Evolutionary conservation across 768 basidiomycete species (phyloP).

Genomic region (Dioszegia hungarica): DNA sequence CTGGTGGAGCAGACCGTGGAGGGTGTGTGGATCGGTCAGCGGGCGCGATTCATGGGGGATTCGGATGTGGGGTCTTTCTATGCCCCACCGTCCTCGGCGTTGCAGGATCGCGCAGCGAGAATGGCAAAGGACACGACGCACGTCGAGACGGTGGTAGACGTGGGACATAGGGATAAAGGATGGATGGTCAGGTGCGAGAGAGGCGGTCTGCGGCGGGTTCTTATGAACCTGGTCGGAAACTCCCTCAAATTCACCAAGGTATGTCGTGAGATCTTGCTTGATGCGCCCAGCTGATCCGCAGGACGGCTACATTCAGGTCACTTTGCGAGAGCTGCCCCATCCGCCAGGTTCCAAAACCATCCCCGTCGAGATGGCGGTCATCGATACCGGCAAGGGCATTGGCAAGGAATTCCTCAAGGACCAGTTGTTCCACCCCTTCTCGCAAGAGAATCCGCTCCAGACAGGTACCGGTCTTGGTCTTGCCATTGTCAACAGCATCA

Average conservation of each 20-base stretch:
- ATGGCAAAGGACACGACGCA: constrained; percentile 49
- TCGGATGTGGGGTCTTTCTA: constrained; percentile 91
- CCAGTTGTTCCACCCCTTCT: constrained; percentile 93
- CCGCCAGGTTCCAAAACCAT: constrained; percentile 55
- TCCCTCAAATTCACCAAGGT: constrained; percentile 87
- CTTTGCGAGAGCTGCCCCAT: constrained; percentile 67
- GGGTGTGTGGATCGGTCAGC: constrained; percentile 88
- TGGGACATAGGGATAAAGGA: constrained; percentile 67
- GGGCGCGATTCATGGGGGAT: constrained; percentile 67
- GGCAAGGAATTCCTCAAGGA: constrained; percentile 91
- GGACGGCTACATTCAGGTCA: constrained; percentile 83
- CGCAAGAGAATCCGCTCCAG: constrained; percentile 90
- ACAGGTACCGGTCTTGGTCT: constrained; percentile 89
- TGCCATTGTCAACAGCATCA: constrained; percentile 90
- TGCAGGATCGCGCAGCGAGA: constrained; percentile 45
- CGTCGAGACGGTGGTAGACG: constrained; percentile 85
- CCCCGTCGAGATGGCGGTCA: constrained; percentile 75
- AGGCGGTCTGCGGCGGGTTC: constrained; percentile 80
- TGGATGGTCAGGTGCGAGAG: constrained; percentile 86
- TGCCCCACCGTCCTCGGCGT: constrained; percentile 65
- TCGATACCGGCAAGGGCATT: constrained; percentile 92
- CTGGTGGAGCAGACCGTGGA: constrained; percentile 58
- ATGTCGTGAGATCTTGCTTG: constrained; percentile 24
- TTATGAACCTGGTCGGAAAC: constrained; percentile 95
- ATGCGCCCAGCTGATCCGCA: constrained; percentile 39